Conservation (phyloP, 495 filamentous ascomycete species). For the Venustampulla echinocandica region DNA sequence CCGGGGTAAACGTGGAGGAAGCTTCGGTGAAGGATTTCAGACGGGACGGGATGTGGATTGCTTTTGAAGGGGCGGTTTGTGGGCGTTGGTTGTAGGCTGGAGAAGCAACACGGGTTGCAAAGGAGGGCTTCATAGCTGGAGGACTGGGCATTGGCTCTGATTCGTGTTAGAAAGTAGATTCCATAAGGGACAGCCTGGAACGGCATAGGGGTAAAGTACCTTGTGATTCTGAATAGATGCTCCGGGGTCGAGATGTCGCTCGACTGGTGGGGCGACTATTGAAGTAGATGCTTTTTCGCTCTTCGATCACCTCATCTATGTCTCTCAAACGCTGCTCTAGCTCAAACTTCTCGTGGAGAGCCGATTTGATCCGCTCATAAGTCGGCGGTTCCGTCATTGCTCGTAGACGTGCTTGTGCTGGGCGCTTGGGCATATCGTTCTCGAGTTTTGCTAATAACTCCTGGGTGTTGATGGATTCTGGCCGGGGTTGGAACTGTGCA, state of each 20-base stretch:
- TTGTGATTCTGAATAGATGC: conserved; percentile 19
- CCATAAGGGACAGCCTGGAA: not conserved
- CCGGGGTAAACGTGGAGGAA: conserved; percentile 12
- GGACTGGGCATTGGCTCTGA: conserved; percentile 21
- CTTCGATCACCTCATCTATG: conserved; percentile 43
- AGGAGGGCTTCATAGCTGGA: conserved; percentile 9
- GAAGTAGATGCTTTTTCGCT: conserved; percentile 39
- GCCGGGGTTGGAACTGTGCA: conserved; percentile 13
- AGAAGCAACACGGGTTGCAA: conserved; percentile 8
- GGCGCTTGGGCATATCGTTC: conserved; percentile 13
- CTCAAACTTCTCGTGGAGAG: conserved; percentile 41
- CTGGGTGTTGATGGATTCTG: conserved; percentile 14
- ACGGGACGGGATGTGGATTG: conserved; percentile 19
- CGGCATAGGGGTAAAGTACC: conserved; percentile 12
- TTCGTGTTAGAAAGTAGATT: conserved; percentile 3
- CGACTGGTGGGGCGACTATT: conserved; percentile 31
- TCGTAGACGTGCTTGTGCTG: conserved; percentile 17
- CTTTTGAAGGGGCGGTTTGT: conserved; percentile 16
- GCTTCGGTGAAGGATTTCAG: conserved; percentile 19
- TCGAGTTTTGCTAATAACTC: conserved; percentile 16
- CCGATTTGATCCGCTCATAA: conserved; percentile 41
- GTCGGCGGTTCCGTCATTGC: conserved; percentile 17
- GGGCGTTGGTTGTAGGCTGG: conserved; percentile 10
- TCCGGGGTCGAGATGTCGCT: conserved; percentile 12
- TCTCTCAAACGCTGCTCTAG: conserved; percentile 35